phyloP scores from a whole-genome alignment of 1,284 basidiomycete species.

The Trichosporon sp. region DNA sequence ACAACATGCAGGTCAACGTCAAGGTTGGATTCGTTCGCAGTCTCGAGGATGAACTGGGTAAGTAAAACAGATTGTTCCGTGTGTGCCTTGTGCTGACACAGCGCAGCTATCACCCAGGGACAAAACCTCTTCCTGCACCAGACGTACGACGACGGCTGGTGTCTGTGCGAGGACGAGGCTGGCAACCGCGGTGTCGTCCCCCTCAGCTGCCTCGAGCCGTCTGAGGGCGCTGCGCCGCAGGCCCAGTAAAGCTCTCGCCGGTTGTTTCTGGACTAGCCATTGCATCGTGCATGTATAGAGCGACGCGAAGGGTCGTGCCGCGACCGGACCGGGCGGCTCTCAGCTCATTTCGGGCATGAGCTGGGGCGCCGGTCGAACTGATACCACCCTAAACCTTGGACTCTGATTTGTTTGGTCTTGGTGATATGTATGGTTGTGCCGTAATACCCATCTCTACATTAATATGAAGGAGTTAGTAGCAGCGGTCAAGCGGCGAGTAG shows the following conservation, averaged over 20 bases:
- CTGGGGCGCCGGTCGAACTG: background rate
- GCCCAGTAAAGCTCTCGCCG: background rate
- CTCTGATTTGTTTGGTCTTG: conserved; percentile 1
- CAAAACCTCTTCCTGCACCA: conserved; percentile 48
- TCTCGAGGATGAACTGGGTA: conserved; percentile 49
- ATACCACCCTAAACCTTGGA: background rate
- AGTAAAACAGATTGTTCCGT: conserved; percentile 16
- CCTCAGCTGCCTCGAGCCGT: conserved; percentile 45
- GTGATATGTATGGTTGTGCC: conserved; percentile 5
- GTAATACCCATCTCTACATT: background rate
- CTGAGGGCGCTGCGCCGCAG: conserved; percentile 8
- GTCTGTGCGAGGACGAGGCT: conserved; percentile 45
- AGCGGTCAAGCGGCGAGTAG: too few species aligned
- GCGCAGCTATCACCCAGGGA: conserved; percentile 43
- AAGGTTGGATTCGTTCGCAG: conserved; percentile 47
- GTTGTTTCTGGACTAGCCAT: background rate
- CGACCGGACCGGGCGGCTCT: background rate
- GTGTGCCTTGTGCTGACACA: conserved; percentile 11
- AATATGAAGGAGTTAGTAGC: background rate
- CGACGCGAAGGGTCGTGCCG: background rate
- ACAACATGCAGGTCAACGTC: conserved; percentile 43
- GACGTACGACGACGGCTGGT: conserved; percentile 50
- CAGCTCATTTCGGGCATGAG: background rate
- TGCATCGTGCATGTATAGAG: background rate
- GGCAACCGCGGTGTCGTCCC: conserved; percentile 47